A percentile compares a stretch with the other conserved stretches of the same genome.
Evolutionary conservation across 2,329 filamentous ascomycete genomes (phyloP).

Genomic region (Ceratocystiopsis minuta): DNA sequence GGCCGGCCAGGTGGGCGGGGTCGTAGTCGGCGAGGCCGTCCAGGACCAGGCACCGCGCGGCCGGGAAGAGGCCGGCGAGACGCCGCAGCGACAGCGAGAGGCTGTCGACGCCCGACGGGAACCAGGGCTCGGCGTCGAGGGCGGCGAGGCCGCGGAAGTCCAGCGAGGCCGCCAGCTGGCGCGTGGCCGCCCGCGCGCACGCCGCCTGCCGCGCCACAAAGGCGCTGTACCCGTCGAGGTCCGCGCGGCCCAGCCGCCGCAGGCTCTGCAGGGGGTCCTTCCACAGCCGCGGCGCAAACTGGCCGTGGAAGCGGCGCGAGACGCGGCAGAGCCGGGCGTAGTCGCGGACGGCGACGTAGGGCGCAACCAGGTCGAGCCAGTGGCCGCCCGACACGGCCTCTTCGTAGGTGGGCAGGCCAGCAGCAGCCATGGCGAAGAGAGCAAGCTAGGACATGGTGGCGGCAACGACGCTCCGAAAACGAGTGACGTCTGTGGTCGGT

Average conservation of each 20-base stretch:
- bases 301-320: constrained; percentile 24
- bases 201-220: too few species aligned
- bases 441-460: too few species aligned
- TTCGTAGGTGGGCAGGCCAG: constrained; percentile 36
- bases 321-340: constrained; percentile 31
- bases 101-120: constrained; percentile 9
- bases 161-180: constrained; percentile 26
- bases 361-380: constrained; percentile 31
- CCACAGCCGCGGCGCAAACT: constrained; percentile 36
- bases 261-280: constrained; percentile 26
- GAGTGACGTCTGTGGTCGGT: too few species aligned
- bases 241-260: constrained; percentile 16
- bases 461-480: too few species aligned
- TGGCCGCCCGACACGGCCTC: constrained; percentile 28
- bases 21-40: constrained; percentile 29
- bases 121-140: constrained; percentile 22
- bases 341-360: constrained; percentile 23
- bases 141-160: constrained; percentile 28
- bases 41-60: constrained; percentile 27
- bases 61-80: constrained; percentile 18
- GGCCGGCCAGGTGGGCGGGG: constrained; percentile 16
- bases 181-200: constrained; percentile 13
- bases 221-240: too few species aligned
- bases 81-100: too few species aligned
- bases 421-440: constrained; percentile 12